A percentile compares a stretch with the other conserved stretches of the same genome.
These are phyloP conservation scores for Mycogone perniciosa DNA, from an alignment of 2,329 filamentous ascomycete species.

Conservation along the genomic window DNA sequence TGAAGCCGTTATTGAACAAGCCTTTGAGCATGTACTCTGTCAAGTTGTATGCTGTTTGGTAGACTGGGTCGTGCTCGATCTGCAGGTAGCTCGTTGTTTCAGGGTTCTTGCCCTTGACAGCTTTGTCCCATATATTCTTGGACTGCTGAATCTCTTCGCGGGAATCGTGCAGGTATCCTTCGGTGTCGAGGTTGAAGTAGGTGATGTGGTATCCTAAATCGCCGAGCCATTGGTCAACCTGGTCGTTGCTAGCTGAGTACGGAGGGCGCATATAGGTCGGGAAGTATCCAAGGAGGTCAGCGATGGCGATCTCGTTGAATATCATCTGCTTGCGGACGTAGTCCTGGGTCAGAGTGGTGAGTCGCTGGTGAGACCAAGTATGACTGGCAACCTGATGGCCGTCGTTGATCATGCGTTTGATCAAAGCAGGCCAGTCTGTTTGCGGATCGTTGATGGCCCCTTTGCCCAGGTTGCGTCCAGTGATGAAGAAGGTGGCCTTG, in stretches of 20 bases:
- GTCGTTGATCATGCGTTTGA: slow-evolving; percentile 41
- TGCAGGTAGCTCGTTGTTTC: slow-evolving; percentile 37
- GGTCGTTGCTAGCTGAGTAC: slow-evolving; percentile 38
- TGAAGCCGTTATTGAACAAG: slow-evolving; percentile 35
- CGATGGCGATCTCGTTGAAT: slow-evolving; percentile 37
- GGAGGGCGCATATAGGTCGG: slow-evolving; percentile 41
- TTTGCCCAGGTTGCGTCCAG: slow-evolving; percentile 32
- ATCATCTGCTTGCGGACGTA: slow-evolving; percentile 35
- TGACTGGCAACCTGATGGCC: slow-evolving; percentile 57
- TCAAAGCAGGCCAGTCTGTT: slow-evolving; percentile 29
- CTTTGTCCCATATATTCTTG: slow-evolving; percentile 33
- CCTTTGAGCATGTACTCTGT: slow-evolving; percentile 36
- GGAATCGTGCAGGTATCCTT: slow-evolving; percentile 50
- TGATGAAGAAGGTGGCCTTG: slow-evolving; percentile 35
- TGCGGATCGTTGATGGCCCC: slow-evolving; percentile 35
- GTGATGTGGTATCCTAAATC: slow-evolving; percentile 50
- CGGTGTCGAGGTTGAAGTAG: slow-evolving; percentile 56
- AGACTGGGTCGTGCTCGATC: slow-evolving; percentile 47
- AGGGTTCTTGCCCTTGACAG: slow-evolving; percentile 28
- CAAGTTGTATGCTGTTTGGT: slow-evolving; percentile 39
- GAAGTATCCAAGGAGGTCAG: slow-evolving; percentile 34
- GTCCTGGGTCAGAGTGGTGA: slow-evolving; percentile 28
- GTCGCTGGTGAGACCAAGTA: slow-evolving; percentile 41
- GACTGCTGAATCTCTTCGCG: slow-evolving; percentile 41
- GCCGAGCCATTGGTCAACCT: slow-evolving; percentile 33